Base-by-base conservation (phyloP, 2,329 filamentous ascomycete genomes). In the Teratosphaeria nubilosa region DNA sequence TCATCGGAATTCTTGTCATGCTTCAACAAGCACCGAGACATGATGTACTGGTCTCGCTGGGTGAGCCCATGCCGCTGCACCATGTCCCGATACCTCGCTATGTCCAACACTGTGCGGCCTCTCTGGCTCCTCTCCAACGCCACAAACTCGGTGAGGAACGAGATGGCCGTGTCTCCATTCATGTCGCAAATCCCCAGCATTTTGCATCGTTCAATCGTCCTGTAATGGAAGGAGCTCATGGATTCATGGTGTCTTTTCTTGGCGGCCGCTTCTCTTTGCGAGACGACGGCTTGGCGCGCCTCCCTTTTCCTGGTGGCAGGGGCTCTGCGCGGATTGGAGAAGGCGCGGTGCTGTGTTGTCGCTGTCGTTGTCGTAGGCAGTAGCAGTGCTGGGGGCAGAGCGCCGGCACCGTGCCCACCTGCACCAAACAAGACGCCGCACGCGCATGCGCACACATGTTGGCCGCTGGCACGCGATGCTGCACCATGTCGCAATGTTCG, bases 21-120 rank as follows among this genome's bases (percentile, higher is more conserved):
- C 14, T 55, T 16, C 48, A 65, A 53, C 34, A 64, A 54, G 4
- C 56, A 13, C 56, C 64, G 41, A 13, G 54, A 55, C 10, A 51
- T 7, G 48, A 61, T 30, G 32, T 59, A 59, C 20, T 60, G 53
- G 11, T 58, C 51, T 11, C 57, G 53, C 31, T 27, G 10, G 11
- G 61, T 45, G n/a, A 59, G 27, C 7, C 20, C 45, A 22, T 56
- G 25, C n/a, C 52, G 51, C 22, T 57, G 22, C 45, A 56, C 56
- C 32, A 62, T 16, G 1, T 27, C 37, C 11, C 30, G 22, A 45
- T 60, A 62, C 27, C 51, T 41, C 9, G 20, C 54, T 50, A 51
- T 7, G n/a, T 61, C 51, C 57, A 11, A 55, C 41, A 16, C 24
- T 34, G 24, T 51, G 30, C 48, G 20, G 27, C n/a, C 55, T 34